phyloP scores from a whole-genome alignment of 2,329 filamentous ascomycete species.

The Aspergillus pseudotamarii region DNA sequence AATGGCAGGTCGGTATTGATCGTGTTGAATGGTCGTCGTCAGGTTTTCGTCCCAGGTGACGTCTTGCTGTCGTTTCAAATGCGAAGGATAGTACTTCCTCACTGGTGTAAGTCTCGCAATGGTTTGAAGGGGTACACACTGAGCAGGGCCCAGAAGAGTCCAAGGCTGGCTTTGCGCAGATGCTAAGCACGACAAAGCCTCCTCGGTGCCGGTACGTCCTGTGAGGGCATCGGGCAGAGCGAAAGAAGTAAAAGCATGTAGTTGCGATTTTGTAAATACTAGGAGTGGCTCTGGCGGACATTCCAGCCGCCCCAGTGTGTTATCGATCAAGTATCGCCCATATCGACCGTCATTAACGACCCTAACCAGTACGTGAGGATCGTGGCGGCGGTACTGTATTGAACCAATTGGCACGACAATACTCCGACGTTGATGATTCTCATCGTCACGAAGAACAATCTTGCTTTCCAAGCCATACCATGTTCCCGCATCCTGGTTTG shows the following conservation, averaged over 20 bases:
- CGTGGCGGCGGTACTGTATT: constrained; percentile 29
- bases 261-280: constrained; percentile 58
- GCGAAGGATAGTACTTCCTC: constrained; percentile 47
- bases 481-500: constrained; percentile 61
- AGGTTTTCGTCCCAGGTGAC: constrained; percentile 47
- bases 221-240: constrained; percentile 61
- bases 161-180: constrained; percentile 57
- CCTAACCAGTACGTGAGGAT: constrained; percentile 49
- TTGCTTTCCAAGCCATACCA: constrained; percentile 63
- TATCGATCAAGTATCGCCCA: constrained; percentile 56
- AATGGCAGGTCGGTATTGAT: constrained; percentile 25
- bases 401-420: constrained; percentile 58
- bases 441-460: constrained; percentile 55
- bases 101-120: constrained; percentile 41
- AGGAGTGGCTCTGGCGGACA: constrained; percentile 60
- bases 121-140: constrained; percentile 14
- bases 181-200: constrained; percentile 54
- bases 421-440: constrained; percentile 47
- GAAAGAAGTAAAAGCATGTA: constrained; percentile 65
- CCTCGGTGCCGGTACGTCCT: constrained; percentile 61
- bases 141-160: constrained; percentile 32
- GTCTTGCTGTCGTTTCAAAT: constrained; percentile 47
- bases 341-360: constrained; percentile 45
- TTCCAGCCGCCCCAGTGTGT: constrained; percentile 57
- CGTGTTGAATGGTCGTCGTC: constrained; percentile 44